Evolutionary conservation across 2,329 filamentous ascomycete species (phyloP).

Genomic region (Amauroascus verrucosus): DNA sequence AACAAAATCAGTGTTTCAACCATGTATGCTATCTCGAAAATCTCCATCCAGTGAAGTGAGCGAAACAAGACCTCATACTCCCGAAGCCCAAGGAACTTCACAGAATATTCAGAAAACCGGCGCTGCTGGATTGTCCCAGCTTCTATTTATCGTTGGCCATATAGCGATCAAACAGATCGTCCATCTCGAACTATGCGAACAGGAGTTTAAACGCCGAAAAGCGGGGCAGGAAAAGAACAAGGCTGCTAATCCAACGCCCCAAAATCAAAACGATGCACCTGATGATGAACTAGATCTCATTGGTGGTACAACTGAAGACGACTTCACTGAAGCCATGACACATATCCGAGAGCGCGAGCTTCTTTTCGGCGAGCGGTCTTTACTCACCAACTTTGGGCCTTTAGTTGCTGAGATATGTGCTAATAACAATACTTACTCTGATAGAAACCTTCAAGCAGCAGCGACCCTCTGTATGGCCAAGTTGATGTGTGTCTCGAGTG

Average conservation of each 20-base stretch:
- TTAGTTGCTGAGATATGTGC: slow-evolving; percentile 88
- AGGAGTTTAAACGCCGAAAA: slow-evolving; percentile 95
- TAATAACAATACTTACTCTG: slow-evolving; percentile 84
- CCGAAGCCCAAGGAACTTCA: slow-evolving; percentile 12
- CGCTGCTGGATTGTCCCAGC: slow-evolving; percentile 68
- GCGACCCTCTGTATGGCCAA: slow-evolving; percentile 92
- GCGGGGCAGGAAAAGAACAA: slow-evolving; percentile 41
- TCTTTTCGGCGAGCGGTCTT: slow-evolving; percentile 68
- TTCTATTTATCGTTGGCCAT: slow-evolving; percentile 90
- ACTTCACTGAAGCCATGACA: slow-evolving; percentile 78
- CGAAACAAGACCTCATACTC: slow-evolving; percentile 21
- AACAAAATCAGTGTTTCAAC: slow-evolving; percentile 68
- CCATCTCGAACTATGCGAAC: slow-evolving; percentile 90
- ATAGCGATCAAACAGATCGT: slow-evolving; percentile 99
- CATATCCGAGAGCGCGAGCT: slow-evolving; percentile 78
- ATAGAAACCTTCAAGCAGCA: slow-evolving; percentile 81
- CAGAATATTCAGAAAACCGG: slow-evolving; percentile 50
- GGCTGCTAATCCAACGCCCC: slow-evolving; percentile 33
- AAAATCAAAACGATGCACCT: slow-evolving; percentile 46
- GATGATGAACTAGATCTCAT: slow-evolving; percentile 92
- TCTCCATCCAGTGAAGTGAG: slow-evolving; percentile 22
- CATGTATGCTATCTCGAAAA: slow-evolving; percentile 23
- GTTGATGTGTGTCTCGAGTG: slow-evolving; percentile 94
- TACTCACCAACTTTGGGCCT: slow-evolving; percentile 84
- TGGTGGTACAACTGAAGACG: slow-evolving; percentile 88